Base-by-base conservation (phyloP, 805 yeast genomes). In the Metschnikowia lachancei region DNA sequence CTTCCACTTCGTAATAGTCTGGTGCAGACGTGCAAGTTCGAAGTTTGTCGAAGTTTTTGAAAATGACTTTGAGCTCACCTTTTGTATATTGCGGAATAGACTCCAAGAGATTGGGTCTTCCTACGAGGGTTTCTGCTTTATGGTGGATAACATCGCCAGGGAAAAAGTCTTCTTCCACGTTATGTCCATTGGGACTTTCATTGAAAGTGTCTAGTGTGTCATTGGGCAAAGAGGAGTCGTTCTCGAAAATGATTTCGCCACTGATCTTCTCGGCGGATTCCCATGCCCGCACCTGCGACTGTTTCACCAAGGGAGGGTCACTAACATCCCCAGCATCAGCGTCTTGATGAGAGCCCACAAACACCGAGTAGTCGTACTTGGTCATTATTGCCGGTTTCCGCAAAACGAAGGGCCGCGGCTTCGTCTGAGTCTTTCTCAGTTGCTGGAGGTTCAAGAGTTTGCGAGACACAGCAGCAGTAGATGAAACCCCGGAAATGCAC, bases 231-330 rank as follows among this genome's bases (percentile, higher is more conserved):
- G 18, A 11, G 12, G 48, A 32, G 4, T 37, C 39, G 17, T 46
- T 49, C 14, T 66, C 70, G 47, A 71, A 70, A 2, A 72, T 69
- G 29, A 70, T 50, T 43, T 63, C 69, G 20, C 58, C 54, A 45
- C 66, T 63, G 36, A 68, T 63, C 50, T 66, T 65, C 47, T 72
- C 76, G 1, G 75, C 76, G 22, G 69, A 63, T 49, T 72, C 76
- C 77, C 77, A 72, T 16, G 75, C 75, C 42, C 64, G 62, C 11
- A 71, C 59, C 51, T 70, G 75, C n/a, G 74, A 66, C 35, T 66
- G 68, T 54, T 67, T 71, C 9, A 70, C 55, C 13, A 63, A 59
- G 1, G 72, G 74, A 18, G 68, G 66, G n/a, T 59, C 41, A 29
- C 22, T 38, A 2, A 18, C 19, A 12, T 14, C 43, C 12, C 39